phyloP scores from a whole-genome alignment of 768 basidiomycete species.

The Collybia sp. region DNA sequence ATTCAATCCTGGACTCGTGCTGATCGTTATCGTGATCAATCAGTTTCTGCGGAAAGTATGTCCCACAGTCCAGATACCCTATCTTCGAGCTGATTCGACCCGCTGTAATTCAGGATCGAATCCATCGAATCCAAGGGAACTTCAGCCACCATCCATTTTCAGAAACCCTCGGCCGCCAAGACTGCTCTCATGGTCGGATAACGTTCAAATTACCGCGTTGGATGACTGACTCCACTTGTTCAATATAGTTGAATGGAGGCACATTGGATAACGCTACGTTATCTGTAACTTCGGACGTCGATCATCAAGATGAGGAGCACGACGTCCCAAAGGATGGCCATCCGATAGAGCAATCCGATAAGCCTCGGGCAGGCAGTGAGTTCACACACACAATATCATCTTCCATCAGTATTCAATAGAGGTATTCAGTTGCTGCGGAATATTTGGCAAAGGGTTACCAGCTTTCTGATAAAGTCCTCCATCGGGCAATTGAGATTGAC shows the following conservation, averaged over 20 bases:
- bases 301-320: conserved; percentile 51
- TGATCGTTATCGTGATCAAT: conserved; percentile 7
- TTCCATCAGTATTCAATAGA: too few relatives aligned
- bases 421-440: conserved; percentile 74
- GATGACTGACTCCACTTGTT: too few relatives aligned
- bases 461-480: conserved; percentile 73
- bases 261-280: conserved; percentile 70
- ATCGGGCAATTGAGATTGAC: conserved; percentile 79
- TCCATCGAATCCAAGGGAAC: conserved; percentile 50
- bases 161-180: conserved; percentile 73
- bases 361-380: conserved; percentile 72
- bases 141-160: conserved; percentile 68
- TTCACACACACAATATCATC: too few relatives aligned
- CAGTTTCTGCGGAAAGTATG: conserved; percentile 87
- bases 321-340: conserved; percentile 25
- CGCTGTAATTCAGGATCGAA: conserved; percentile 42
- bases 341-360: conserved; percentile 78
- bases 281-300: conserved; percentile 63
- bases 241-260: conserved; percentile 41
- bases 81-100: not conserved
- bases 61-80: not conserved
- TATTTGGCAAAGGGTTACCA: conserved; percentile 88
- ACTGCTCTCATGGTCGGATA: conserved; percentile 74
- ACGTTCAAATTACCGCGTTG: not conserved
- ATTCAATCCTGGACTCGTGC: not conserved